Base-by-base conservation (phyloP, 1,139 yeast species). In the Yamadazyma friedrichii region DNA sequence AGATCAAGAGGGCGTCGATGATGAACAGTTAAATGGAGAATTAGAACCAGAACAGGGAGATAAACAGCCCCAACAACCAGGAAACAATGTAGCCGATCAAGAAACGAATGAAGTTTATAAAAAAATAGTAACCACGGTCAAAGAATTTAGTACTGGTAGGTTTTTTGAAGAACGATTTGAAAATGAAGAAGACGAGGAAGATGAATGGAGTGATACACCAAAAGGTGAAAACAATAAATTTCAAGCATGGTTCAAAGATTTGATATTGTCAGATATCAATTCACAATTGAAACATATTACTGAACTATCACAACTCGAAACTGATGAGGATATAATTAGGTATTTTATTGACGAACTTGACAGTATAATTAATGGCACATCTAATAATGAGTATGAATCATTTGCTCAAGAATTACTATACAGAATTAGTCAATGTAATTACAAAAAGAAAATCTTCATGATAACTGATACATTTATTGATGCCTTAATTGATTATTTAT, bases 141-240 rank as follows among this genome's bases (percentile, higher is more conserved):
- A 28, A 15, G 9, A 36, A 22, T 36, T 36, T 15, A 16, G 6
- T 12, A 10, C 10, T 9, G 39, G 39, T 9, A 22, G 30, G 9
- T 10, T 10, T 26, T 36, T 31, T 32, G 35, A 36, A 25, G 39
- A 36, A 22, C 27, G 11, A 33, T 25, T 9, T 22, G 59, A 52
- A 22, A 54, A 53, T 3, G 55, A 74, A 26, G n/a, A n/a, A n/a
- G 80, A 76, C 38, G 76, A 78, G 55, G 86, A 80, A 53, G 76
- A 78, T 35, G 89, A 82, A 55, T 82, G 88, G 87, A 64, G 86
- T 49, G 89, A 82, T 58, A 66, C 80, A 5, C 84, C 86, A 1
- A 61, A 88, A 36, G 86, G 79, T 2, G 64, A 62, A 2, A 83
- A 83, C 52, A 57, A 58, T 3, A 39, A 51, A 10, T 59, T 48